Conservation (phyloP, 75 land plant genomes). For the Pinus albicaulis region DNA sequence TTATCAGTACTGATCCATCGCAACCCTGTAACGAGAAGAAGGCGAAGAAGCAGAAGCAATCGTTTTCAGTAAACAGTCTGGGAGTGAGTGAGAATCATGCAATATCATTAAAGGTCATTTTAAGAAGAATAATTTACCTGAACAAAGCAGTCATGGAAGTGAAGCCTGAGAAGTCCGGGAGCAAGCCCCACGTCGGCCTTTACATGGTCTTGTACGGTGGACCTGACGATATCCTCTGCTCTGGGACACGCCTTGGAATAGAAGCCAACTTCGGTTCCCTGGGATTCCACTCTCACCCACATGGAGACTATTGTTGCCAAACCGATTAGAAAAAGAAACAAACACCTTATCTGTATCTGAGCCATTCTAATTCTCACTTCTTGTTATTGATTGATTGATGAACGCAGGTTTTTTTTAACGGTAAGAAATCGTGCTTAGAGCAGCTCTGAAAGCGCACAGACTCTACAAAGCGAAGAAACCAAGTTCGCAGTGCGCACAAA, state of each 20-base stretch:
- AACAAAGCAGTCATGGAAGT: conserved; percentile 58
- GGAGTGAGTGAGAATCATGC: too few relatives aligned
- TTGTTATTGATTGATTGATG: too few relatives aligned
- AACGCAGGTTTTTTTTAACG: too few relatives aligned
- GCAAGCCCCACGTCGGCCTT: conserved; percentile 12
- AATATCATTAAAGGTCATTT: too few relatives aligned
- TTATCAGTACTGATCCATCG: conserved; percentile 66
- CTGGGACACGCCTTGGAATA: conserved; percentile 32
- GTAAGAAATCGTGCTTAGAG: too few relatives aligned
- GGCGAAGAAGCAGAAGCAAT: background rate
- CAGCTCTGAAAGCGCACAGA: too few relatives aligned
- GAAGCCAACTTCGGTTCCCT: conserved; percentile 10
- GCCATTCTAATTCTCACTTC: too few relatives aligned
- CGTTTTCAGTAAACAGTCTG: too few relatives aligned
- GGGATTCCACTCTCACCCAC: background rate
- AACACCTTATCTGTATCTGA: too few relatives aligned
- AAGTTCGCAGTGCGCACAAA: too few relatives aligned
- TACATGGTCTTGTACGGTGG: conserved; percentile 12
- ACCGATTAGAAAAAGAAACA: too few relatives aligned
- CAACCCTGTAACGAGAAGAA: conserved; percentile 50
- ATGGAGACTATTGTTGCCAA: background rate
- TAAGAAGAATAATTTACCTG: conserved; percentile 19
- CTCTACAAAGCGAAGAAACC: too few relatives aligned
- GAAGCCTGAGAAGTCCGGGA: conserved; percentile 37
- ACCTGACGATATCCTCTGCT: conserved; percentile 30